Conservation (phyloP, 345 rosid species). For the Streptanthus diversifolius region DNA sequence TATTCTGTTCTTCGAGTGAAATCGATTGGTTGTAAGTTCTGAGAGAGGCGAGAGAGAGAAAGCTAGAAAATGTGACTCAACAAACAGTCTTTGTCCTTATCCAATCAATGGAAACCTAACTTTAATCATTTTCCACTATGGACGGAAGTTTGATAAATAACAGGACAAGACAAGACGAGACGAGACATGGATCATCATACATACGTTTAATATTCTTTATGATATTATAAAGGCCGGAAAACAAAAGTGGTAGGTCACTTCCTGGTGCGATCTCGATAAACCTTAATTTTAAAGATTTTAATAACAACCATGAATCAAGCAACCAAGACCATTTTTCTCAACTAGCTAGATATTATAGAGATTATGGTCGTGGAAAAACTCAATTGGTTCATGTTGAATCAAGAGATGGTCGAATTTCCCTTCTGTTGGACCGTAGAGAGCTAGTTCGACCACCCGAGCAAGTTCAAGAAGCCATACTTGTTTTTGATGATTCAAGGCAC, state of each 20-base stretch:
- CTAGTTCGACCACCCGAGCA: too few relatives aligned
- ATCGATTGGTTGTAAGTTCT: conserved; percentile 7
- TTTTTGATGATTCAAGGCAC: too few relatives aligned
- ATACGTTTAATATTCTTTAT: conserved; percentile 2
- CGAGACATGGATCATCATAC: not conserved
- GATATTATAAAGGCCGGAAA: not conserved
- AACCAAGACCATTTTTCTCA: too few relatives aligned
- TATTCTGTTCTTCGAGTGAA: conserved; percentile 17
- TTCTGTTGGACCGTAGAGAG: too few relatives aligned
- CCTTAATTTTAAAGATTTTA: too few relatives aligned
- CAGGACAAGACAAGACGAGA: conserved; percentile 19
- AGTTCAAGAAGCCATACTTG: too few relatives aligned
- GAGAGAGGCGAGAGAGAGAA: not conserved
- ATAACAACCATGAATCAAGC: too few relatives aligned
- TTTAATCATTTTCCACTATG: conserved; percentile 26
- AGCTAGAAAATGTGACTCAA: conserved; percentile 38
- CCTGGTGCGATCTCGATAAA: too few relatives aligned
- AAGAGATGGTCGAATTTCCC: too few relatives aligned
- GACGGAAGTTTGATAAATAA: conserved; percentile 11
- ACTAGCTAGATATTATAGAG: too few relatives aligned
- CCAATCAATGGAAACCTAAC: conserved; percentile 31
- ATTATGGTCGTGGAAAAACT: too few relatives aligned
- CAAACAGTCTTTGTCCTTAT: conserved; percentile 41
- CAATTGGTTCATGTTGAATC: too few relatives aligned
- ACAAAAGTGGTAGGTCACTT: conserved; percentile 27